Base-by-base conservation (phyloP, 225 moss, liverwort and hornwort species). In the Sphagnum tenellum region DNA sequence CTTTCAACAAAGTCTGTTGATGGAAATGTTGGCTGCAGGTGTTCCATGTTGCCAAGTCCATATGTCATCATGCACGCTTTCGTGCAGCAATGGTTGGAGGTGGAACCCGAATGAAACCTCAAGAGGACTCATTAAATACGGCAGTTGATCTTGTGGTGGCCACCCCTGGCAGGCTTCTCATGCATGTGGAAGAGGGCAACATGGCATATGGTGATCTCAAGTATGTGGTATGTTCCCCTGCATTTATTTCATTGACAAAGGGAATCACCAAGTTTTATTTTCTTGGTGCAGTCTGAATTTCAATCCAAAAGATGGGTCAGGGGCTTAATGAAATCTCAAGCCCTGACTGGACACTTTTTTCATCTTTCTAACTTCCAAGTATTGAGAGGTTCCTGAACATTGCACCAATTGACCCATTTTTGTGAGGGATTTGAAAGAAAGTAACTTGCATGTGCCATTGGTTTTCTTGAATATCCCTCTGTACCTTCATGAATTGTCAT, bases 171-270 rank as follows among this genome's bases (percentile, higher is more conserved):
- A 86, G 93, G 71, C 81, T 98, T 52, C 87, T 93, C 59, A 89
- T 93, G 93, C 98, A 98, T 59, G 86, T 90, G 9, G 84, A 91
- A 69, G 86, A 98, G 72, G 93, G 98, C 61, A 86, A 93, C 73
- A 90, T 98, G 93, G 98, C 92, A 49, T 98, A 90, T 77, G 98
- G 98, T 80, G 98, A 98, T 89, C 93, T 98, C 80, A 98, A 98
- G 86, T 98, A 93, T 89, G 98, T 98, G 93, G 98, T 98, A 82
- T 93, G 98, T 86, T 67, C 72, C 72, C 67, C 61, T 46, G 46
- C n/a, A 14, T 55, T 29, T 1, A 29, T 29, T 29, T 0, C 29
- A 29, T 29, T 29, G 29, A 29, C 29, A 29, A 29, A 29, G 29
- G 29, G 29, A 29, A 29, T 29, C 29, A 29, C 29, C 29, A 29